These are phyloP conservation scores for Madurella fahalii DNA, from an alignment of 2,329 filamentous ascomycete species.

Conservation along the genomic window DNA sequence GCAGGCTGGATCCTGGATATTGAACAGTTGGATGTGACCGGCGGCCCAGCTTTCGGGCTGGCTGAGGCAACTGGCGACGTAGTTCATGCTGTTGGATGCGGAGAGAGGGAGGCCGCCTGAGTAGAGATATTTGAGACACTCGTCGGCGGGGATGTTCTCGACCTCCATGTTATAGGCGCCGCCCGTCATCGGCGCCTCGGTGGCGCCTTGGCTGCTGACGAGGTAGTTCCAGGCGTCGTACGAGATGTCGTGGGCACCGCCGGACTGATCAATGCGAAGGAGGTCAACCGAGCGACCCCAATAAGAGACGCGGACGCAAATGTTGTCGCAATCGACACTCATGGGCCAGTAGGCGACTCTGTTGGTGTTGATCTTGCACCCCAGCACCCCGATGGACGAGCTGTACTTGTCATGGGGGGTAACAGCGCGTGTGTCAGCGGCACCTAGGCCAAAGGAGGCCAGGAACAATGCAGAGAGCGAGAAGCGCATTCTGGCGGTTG, in stretches of 20 bases:
- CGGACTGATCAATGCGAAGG: conserved; percentile 52
- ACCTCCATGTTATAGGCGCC: conserved; percentile 49
- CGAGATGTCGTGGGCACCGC: conserved; percentile 51
- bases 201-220: conserved; percentile 44
- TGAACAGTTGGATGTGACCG: conserved; percentile 47
- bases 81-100: conserved; percentile 54
- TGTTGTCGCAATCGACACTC: conserved; percentile 47
- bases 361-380: conserved; percentile 57
- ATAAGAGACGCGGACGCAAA: conserved; percentile 51
- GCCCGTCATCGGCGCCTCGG: conserved; percentile 39
- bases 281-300: conserved; percentile 50
- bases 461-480: neutral
- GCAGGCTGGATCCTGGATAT: conserved; percentile 48
- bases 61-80: conserved; percentile 42
- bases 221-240: conserved; percentile 60
- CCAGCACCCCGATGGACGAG: conserved; percentile 52
- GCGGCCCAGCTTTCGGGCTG: conserved; percentile 45
- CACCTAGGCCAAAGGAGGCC: neutral
- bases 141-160: conserved; percentile 42
- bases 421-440: conserved; percentile 25
- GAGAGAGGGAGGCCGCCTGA: conserved; percentile 47
- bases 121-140: conserved; percentile 48
- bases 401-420: conserved; percentile 54
- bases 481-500: neutral
- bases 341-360: conserved; percentile 57